phyloP scores from a whole-genome alignment of 768 basidiomycete genomes.

The Leccinum uliginosum region DNA sequence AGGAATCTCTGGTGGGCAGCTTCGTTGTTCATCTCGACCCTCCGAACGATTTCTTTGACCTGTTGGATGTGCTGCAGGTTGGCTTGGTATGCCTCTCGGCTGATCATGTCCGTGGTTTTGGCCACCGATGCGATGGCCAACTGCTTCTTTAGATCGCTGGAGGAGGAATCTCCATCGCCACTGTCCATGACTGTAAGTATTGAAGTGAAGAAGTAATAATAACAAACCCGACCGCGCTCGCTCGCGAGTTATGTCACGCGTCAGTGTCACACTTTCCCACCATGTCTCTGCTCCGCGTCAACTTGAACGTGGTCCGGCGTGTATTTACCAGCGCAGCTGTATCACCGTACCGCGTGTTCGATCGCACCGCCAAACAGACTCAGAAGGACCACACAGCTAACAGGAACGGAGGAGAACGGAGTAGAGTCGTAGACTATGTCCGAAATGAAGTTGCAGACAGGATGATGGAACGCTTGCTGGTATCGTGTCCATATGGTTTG shows the following conservation, averaged over 20 bases:
- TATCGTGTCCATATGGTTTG: constrained; percentile 30
- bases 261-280: constrained; percentile 18
- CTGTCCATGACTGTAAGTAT: constrained; percentile 14
- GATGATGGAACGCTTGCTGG: constrained; percentile 87
- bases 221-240: background rate
- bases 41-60: constrained; percentile 26
- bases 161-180: background rate
- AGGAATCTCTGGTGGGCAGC: constrained; percentile 34
- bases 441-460: constrained; percentile 86
- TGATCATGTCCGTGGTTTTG: constrained; percentile 18
- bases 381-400: constrained; percentile 75
- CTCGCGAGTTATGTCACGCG: constrained; percentile 17
- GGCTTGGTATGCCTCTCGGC: constrained; percentile 20
- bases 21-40: constrained; percentile 39
- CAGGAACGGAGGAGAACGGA: constrained; percentile 52
- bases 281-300: constrained; percentile 12
- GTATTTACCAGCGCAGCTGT: constrained; percentile 41
- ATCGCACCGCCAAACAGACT: constrained; percentile 68
- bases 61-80: constrained; percentile 25
- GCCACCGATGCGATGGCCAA: constrained; percentile 21
- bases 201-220: no score
- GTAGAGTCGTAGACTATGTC: constrained; percentile 85
- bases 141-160: constrained; percentile 9
- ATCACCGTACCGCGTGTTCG: constrained; percentile 74
- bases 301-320: no score